Evolutionary conservation across 2,329 filamentous ascomycete species (phyloP), one percentile per base, ranked within the genome.

Genomic region (Curvularia verruculosa): DNA sequence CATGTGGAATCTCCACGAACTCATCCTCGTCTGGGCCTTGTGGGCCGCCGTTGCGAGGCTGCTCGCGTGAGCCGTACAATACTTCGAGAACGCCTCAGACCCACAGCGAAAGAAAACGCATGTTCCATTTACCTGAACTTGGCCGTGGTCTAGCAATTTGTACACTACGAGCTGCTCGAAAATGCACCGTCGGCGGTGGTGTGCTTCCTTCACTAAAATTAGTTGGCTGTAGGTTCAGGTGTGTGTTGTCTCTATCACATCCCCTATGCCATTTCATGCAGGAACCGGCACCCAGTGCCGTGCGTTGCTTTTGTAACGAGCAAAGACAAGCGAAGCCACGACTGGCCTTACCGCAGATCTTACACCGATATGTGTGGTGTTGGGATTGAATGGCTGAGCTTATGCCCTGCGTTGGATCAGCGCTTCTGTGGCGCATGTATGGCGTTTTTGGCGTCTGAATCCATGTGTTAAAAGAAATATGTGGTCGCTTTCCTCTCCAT

Each of bases 281-380:
- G 18, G 37, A 34, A 49, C 45, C 36, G 37, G 45, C 21, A 54
- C 10, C 23, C 6, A 8, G 12, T 46, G 13, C 43, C 28, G 43
- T 19, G 18, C 12, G n/a, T 46, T 46, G 13, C 43, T 46, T 31
- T 23, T 18, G 37, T 34, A 23, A 54, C 21, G 26, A 39, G 44
- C 36, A 49, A 43, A 36, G 37, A 36, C 26, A 46, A 29, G 43
- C 43, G 43, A 46, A 45, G 43, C 43, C 26, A 45, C n/a, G n/a
- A 19, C 8, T 45, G 19, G 26, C 28, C 43, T 46, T 19, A 31
- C 26, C 31, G 43, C 43, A 46, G 43, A 46, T 46, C 43, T 7
- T 46, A 12, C 18, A 46, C 43, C 43, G 26, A 29, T 46, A 31
- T 7, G 21, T n/a, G 28, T 46, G 26, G 6, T 29, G 15, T 19